phyloP scores from a whole-genome alignment of 176 grass and related monocot genomes.

The Juncus effusus region DNA sequence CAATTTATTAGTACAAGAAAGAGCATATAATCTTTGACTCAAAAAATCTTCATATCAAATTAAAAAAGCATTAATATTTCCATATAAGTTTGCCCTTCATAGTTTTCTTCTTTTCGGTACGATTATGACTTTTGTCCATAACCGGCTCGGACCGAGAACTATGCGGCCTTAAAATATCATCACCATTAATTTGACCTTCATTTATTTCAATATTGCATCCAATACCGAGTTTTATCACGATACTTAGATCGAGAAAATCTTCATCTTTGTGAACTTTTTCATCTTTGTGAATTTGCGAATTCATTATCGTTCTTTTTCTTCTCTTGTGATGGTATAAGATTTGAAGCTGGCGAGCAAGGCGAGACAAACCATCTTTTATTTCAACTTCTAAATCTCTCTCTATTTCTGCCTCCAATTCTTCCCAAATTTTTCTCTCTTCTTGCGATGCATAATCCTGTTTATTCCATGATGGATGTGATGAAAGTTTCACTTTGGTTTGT shows the following conservation, averaged over 20 bases:
- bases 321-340: conserved; percentile 26
- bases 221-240: conserved; percentile 26
- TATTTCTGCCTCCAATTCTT: conserved; percentile 25
- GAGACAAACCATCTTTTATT: conserved; percentile 25
- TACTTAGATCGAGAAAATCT: conserved; percentile 16
- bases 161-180: conserved; percentile 6
- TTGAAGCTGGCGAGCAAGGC: conserved; percentile 25
- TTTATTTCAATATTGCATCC: conserved; percentile 26
- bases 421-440: conserved; percentile 27
- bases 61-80: conserved; percentile 6
- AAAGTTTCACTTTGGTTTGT: neutral
- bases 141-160: conserved; percentile 10
- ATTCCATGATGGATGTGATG: neutral
- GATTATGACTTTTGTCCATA: conserved; percentile 4
- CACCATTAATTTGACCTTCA: conserved; percentile 5
- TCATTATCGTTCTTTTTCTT: neutral
- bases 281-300: neutral
- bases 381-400: conserved; percentile 40
- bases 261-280: neutral
- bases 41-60: no score
- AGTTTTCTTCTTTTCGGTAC: neutral
- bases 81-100: conserved; percentile 20
- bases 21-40: no score
- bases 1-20: no score
- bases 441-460: conserved; percentile 17